Base-by-base conservation (phyloP, 208 protist genomes). In the Borovskyia barvae region DNA sequence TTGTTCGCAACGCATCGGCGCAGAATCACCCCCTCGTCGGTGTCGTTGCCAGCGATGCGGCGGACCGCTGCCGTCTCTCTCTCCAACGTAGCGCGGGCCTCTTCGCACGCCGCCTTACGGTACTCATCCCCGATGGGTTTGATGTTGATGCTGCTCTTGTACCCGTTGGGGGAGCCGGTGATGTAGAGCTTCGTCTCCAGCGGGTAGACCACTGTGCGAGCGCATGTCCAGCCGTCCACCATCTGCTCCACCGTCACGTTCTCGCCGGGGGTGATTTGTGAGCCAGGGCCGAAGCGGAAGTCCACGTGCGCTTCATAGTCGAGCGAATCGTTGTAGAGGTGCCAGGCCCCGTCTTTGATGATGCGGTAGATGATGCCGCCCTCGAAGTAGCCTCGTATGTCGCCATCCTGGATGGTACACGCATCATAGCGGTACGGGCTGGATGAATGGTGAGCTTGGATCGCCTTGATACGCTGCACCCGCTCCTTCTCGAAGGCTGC, bases 281-380 rank as follows among this genome's bases (percentile, higher is more conserved):
- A 78, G 50, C 49, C 40, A n/a, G 62, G 72, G 28, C 75, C 81
- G 47, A 92, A 87, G 51, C 66, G 66, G 55, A 75, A 80, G 32
- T 76, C 66, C 11, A 90, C 66, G 36, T 83, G 79, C 53, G 77
- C 80, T 43, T 85, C 80, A 64, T 87, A 89, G 36, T 79, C 64
- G n/a, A 75, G 55, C 8, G 82, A 83, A 68, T 87, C 85, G 54
- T 92, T 92, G 64, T 92, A 86, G 40, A 87, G 58, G 61, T 71
- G 75, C 79, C 79, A 87, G 29, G 58, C 54, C 6, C 53, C 70
- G 26, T 79, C 72, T 25, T 75, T 74, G 14, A 80, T 64, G 49
- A 88, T 77, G 40, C 74, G 69, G 72, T 72, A 86, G 35, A 81
- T 35, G 64, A 85, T 55, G 4, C 75, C 85, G 17, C 71, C 61